Conservation (phyloP, 2,329 filamentous ascomycete species). For the Rhytidhysteron rufulum region DNA sequence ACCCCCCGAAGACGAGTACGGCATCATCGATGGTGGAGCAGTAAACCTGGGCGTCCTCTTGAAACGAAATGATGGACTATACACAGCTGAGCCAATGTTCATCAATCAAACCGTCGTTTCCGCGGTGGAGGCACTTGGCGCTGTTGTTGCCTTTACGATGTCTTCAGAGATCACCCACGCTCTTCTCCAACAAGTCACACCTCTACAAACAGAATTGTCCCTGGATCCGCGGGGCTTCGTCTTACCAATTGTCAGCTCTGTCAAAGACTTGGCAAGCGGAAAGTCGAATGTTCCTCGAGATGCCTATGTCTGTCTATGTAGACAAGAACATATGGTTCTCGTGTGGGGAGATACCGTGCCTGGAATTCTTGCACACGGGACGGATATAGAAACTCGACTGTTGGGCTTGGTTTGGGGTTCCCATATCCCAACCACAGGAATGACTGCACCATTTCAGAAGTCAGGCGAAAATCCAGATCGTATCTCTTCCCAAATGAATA, state of each 20-base stretch:
- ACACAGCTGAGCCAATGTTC: constrained; percentile 52
- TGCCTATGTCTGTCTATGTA: constrained; percentile 77
- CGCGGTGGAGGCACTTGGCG: constrained; percentile 44
- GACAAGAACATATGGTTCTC: constrained; percentile 65
- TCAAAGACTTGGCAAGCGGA: constrained; percentile 35
- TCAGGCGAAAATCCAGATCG: constrained; percentile 2
- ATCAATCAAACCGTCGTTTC: constrained; percentile 37
- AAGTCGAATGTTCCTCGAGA: constrained; percentile 57
- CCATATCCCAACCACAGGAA: constrained; percentile 15
- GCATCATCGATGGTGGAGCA: constrained; percentile 16
- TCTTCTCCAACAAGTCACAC: constrained; percentile 40
- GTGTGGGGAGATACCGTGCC: constrained; percentile 78
- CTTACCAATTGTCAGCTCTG: constrained; percentile 45
- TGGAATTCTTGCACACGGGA: constrained; percentile 65
- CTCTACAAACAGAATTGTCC: constrained; percentile 41
- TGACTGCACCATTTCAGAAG: constrained; percentile 8
- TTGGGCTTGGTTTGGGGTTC: constrained; percentile 22
- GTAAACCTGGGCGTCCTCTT: constrained; percentile 59
- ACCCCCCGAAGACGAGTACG: constrained; percentile 22
- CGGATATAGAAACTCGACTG: constrained; percentile 68
- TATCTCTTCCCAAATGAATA: constrained; percentile 7
- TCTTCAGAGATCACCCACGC: constrained; percentile 45
- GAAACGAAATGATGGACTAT: constrained; percentile 63
- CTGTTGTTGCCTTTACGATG: constrained; percentile 49
- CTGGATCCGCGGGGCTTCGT: constrained; percentile 37